phyloP scores from a whole-genome alignment of 192 early-diverging fungal species.

The Chytriomyces hyalinus region DNA sequence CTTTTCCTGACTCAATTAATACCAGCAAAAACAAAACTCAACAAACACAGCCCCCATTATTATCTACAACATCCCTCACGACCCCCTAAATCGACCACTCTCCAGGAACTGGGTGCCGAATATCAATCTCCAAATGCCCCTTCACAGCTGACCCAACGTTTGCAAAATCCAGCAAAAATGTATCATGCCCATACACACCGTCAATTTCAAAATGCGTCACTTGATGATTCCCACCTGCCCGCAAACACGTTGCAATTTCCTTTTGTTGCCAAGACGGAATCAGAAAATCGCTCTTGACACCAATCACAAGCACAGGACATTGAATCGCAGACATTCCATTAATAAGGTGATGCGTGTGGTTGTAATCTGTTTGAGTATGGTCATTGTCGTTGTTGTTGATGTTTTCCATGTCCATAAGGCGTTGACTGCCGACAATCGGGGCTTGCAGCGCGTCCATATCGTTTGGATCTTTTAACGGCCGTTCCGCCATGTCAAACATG shows the following conservation, averaged over 20 bases:
- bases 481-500: slow-evolving; percentile 86
- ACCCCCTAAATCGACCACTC: slow-evolving; percentile 8
- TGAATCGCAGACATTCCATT: slow-evolving; percentile 71
- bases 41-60: too few species aligned
- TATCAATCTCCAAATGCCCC: slow-evolving; percentile 64
- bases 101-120: slow-evolving; percentile 6
- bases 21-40: too few species aligned
- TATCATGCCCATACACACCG: slow-evolving; percentile 96
- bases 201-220: slow-evolving; percentile 98
- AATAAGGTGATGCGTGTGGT: slow-evolving; percentile 52
- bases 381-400: slow-evolving; percentile 9
- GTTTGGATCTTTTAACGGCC: neutral
- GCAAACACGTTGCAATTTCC: slow-evolving; percentile 91
- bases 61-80: too few species aligned
- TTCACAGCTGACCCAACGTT: slow-evolving; percentile 94
- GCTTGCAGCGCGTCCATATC: neutral
- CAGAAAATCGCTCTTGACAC: slow-evolving; percentile 93
- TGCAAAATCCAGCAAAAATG: slow-evolving; percentile 89
- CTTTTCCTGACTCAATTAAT: too few species aligned
- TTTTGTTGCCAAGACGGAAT: slow-evolving; percentile 96
- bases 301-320: slow-evolving; percentile 87
- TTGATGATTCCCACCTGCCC: slow-evolving; percentile 78
- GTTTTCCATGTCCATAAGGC: too few species aligned
- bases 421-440: too few species aligned
- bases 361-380: slow-evolving; percentile 9